These are phyloP conservation scores for Hypericum androsaemum DNA, from an alignment of 345 rosid species.

Conservation along the genomic window DNA sequence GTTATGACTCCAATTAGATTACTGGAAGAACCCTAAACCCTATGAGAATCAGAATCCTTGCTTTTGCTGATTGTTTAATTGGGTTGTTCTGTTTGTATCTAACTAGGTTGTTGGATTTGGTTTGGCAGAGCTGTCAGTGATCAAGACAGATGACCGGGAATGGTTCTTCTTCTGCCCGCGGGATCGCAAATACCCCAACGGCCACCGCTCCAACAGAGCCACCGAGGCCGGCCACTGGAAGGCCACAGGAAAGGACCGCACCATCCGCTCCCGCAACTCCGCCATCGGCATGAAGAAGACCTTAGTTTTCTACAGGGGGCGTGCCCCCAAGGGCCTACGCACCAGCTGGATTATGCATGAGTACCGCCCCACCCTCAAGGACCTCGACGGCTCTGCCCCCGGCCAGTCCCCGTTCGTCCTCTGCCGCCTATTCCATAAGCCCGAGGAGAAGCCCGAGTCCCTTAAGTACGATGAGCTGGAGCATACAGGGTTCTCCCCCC, in stretches of 20 bases:
- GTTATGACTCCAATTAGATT: too few relatives aligned
- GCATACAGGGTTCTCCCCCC: constrained; percentile 40
- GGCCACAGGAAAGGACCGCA: constrained; percentile 89
- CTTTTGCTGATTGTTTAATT: background rate
- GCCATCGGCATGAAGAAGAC: constrained; percentile 94
- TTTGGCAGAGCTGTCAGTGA: constrained; percentile 53
- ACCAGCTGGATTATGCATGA: constrained; percentile 94
- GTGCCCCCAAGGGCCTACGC: constrained; percentile 88
- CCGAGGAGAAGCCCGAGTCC: constrained; percentile 36
- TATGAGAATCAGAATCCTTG: too few relatives aligned
- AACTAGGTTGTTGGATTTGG: background rate
- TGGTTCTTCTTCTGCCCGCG: constrained; percentile 97
- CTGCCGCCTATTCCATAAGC: constrained; percentile 70
- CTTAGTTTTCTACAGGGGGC: constrained; percentile 75
- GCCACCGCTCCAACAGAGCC: constrained; percentile 90
- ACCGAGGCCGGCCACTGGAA: constrained; percentile 95
- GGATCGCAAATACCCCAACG: constrained; percentile 88
- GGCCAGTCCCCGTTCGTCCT: constrained; percentile 87
- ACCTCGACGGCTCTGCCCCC: constrained; percentile 68
- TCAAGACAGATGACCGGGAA: constrained; percentile 77
- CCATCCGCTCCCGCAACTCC: constrained; percentile 50
- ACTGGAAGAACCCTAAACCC: too few relatives aligned
- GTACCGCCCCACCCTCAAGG: constrained; percentile 65
- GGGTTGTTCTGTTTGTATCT: constrained; percentile 1
- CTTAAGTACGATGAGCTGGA: constrained; percentile 44